Percentiles rank a stretch among this genome's conserved stretches.
Conservation (phyloP, 164 flowering plant species). For the Euptelea pleiosperma region DNA sequence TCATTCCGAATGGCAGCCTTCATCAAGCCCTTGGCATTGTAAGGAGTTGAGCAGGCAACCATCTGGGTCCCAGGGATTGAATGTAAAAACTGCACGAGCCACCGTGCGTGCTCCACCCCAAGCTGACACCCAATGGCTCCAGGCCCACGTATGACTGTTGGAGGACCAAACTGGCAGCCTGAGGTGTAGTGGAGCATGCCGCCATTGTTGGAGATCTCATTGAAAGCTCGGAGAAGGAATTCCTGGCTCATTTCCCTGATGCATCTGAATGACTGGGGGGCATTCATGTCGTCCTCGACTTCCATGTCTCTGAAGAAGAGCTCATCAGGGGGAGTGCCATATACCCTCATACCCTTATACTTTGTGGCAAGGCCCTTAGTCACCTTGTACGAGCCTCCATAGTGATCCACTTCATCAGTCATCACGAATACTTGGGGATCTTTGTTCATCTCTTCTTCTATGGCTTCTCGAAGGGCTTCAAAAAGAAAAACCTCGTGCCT, state of each 20-base stretch:
- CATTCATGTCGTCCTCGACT: constrained; percentile 93
- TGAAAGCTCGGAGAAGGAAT: constrained; percentile 78
- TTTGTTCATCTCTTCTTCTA: constrained; percentile 89
- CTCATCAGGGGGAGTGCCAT: constrained; percentile 90
- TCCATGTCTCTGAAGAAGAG: constrained; percentile 93
- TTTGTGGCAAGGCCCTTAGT: constrained; percentile 70
- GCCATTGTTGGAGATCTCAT: constrained; percentile 87
- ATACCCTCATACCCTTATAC: constrained; percentile 81
- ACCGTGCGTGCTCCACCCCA: constrained; percentile 89
- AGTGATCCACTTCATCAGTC: constrained; percentile 94
- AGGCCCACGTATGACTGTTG: constrained; percentile 82
- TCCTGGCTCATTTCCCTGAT: constrained; percentile 96
- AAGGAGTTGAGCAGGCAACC: constrained; percentile 95
- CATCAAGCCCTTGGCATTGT: constrained; percentile 92
- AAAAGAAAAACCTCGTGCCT: constrained; percentile 83
- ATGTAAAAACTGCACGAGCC: constrained; percentile 84
- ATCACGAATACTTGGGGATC: constrained; percentile 72
- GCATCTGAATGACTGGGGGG: constrained; percentile 71
- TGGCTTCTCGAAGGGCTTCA: constrained; percentile 85
- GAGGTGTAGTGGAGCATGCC: constrained; percentile 97
- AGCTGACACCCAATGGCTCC: constrained; percentile 93
- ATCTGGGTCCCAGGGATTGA: constrained; percentile 90
- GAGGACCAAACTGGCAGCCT: constrained; percentile 86
- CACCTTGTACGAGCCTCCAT: constrained; percentile 93
- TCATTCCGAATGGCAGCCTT: constrained; percentile 91